These are phyloP conservation scores for Trypanosomatidae sp. DNA, from an alignment of 208 protist genomes.

Conservation along the genomic window DNA sequence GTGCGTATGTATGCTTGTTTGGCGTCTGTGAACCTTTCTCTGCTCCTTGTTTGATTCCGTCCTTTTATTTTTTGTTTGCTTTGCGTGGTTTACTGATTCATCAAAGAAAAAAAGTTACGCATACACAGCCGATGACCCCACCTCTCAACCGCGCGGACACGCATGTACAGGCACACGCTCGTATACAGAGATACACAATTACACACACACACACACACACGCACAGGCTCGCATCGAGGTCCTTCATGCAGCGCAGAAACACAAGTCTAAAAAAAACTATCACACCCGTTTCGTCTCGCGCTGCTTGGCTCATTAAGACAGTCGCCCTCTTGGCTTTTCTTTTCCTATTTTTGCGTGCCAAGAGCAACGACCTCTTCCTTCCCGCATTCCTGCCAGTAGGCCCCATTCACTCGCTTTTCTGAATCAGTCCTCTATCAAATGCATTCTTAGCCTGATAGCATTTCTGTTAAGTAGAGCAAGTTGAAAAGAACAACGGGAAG, in stretches of 20 bases:
- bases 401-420: not conserved
- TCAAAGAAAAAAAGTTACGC: not conserved
- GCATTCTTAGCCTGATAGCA: not conserved
- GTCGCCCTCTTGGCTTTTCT: not conserved
- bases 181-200: not conserved
- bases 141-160: not conserved
- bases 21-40: not conserved
- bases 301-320: not conserved
- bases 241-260: not conserved
- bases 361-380: not conserved
- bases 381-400: not conserved
- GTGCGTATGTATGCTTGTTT: not conserved
- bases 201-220: not conserved
- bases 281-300: not conserved
- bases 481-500: not conserved
- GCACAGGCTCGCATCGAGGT: not conserved
- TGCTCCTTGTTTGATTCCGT: not conserved
- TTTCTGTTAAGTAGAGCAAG: not conserved
- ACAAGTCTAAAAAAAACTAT: not conserved
- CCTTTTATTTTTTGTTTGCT: not conserved
- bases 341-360: not conserved
- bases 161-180: not conserved
- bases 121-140: not conserved
- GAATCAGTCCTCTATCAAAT: not conserved
- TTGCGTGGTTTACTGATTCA: slow-evolving; percentile 4